Evolutionary conservation across 2,329 filamentous ascomycete species (phyloP), one percentile per base, ranked within the genome.

Genomic region (Sporothrix mexicana): DNA sequence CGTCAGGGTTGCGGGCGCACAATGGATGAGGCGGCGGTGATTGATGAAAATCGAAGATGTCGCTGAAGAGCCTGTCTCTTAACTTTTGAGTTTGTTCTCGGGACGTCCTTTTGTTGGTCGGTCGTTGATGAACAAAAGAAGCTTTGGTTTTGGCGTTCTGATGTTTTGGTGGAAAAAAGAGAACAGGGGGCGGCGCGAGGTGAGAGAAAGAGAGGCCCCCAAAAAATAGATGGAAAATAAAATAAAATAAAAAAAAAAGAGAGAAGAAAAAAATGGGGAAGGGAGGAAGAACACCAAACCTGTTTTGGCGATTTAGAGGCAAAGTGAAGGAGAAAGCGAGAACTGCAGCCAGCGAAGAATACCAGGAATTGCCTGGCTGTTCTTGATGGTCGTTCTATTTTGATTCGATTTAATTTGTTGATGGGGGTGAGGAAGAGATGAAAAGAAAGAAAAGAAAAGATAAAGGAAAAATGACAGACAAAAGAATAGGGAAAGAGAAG

Each of bases 211-310:
- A 36, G 41, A 62, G 15, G 59, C 2, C 8, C 30, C 5, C 47
- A 66, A 66, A 66, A 25, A 66, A 5, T 43, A 64, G 25, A 47
- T 30, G 64, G 23, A 49, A 43, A 59, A 55, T 12, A 36, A 47
- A n/a, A n/a, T n/a, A n/a, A 64, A 62, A 23, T 36, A 36, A 45
- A 3, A 70, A 66, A 66, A 66, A 47, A 8, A 66, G 2, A 45
- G 53, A 62, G n/a, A 47, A 4, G 9, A 23, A 45, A 45, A 25
- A 73, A 72, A 41, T 61, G n/a, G 25, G 49, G 71, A 72, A 64
- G 12, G 30, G 45, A 8, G 9, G 51, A 36, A 62, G 30, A 12
- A 67, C 72, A 73, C 74, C 74, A 75, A 74, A 49, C 70, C 72
- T 41, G 70, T 55, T 74, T 68, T 70, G 72, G 70, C 49, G 51